Conservation (phyloP, 139 green algal genomes). For the Micromonas commoda region DNA sequence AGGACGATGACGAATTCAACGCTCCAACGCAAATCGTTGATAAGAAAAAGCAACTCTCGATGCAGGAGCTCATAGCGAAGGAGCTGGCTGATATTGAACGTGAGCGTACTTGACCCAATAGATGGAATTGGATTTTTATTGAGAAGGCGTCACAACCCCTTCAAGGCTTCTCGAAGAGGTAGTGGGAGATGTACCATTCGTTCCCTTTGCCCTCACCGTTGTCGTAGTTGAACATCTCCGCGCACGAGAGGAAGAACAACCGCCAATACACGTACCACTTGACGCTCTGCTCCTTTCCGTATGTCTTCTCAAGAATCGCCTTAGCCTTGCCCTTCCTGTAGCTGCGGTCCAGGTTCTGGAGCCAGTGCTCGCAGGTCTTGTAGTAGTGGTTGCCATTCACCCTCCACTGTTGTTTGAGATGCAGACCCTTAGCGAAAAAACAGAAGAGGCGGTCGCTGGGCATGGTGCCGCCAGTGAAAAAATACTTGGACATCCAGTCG, state of each 20-base stretch:
- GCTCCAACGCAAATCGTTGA: no score
- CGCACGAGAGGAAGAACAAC: slow-evolving; percentile 25
- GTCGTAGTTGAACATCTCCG: slow-evolving; percentile 28
- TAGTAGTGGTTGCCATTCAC: slow-evolving; percentile 87
- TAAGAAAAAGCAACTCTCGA: background rate
- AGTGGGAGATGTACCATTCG: slow-evolving; percentile 27
- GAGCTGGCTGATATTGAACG: background rate
- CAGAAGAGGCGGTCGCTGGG: slow-evolving; percentile 74
- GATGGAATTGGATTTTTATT: background rate
- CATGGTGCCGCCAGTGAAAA: slow-evolving; percentile 95
- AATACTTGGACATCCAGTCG: slow-evolving; percentile 94
- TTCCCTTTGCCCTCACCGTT: slow-evolving; percentile 17
- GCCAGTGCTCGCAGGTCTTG: slow-evolving; percentile 73
- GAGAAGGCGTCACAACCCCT: no score
- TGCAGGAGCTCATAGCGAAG: background rate
- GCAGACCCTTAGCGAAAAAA: slow-evolving; percentile 67
- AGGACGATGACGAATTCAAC: background rate
- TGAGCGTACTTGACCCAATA: background rate
- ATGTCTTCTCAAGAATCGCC: slow-evolving; percentile 49
- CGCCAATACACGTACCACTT: slow-evolving; percentile 33
- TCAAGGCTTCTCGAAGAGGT: slow-evolving; percentile 21
- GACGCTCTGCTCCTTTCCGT: slow-evolving; percentile 43
- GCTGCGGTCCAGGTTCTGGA: slow-evolving; percentile 47
- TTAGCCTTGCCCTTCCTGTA: slow-evolving; percentile 29
- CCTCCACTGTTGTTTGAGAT: slow-evolving; percentile 60